Conservation (phyloP, 208 protist genomes). For the Acanthamoeba culbertsoni region DNA sequence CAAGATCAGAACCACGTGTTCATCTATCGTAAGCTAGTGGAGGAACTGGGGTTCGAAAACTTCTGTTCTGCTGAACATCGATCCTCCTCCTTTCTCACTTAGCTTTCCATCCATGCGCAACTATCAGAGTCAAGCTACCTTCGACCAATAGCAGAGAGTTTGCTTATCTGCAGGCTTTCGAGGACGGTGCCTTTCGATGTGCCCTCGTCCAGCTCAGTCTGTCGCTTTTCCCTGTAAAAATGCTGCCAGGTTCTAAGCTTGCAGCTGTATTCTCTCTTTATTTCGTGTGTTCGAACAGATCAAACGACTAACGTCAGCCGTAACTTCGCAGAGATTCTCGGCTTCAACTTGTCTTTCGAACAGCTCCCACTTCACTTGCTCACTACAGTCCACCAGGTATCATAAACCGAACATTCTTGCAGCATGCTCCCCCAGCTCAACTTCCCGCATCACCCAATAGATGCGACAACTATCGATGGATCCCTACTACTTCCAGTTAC, state of each 20-base stretch:
- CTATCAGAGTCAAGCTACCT: neutral
- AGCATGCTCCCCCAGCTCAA: neutral
- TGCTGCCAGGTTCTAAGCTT: neutral
- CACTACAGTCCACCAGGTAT: conserved; percentile 13
- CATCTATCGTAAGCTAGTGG: neutral
- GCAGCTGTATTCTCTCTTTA: neutral
- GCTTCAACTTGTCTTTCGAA: neutral
- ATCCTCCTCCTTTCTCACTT: neutral
- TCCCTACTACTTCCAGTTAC: conserved; percentile 48
- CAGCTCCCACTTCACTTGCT: conserved; percentile 50
- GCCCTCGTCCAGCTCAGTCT: neutral
- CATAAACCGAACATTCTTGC: neutral
- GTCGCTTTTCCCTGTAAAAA: neutral
- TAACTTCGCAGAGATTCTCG: neutral
- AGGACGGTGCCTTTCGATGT: neutral
- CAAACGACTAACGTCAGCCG: neutral
- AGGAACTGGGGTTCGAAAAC: neutral
- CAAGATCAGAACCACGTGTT: conserved; percentile 39
- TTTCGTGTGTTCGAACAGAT: neutral
- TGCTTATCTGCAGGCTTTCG: neutral
- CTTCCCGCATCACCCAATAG: neutral
- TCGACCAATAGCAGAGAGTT: neutral
- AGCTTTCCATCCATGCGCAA: neutral
- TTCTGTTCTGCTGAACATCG: neutral
- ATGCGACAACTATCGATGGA: neutral